Conservation (phyloP, 202 grass and related monocot genomes). For the Miscanthus sacchariflorus region DNA sequence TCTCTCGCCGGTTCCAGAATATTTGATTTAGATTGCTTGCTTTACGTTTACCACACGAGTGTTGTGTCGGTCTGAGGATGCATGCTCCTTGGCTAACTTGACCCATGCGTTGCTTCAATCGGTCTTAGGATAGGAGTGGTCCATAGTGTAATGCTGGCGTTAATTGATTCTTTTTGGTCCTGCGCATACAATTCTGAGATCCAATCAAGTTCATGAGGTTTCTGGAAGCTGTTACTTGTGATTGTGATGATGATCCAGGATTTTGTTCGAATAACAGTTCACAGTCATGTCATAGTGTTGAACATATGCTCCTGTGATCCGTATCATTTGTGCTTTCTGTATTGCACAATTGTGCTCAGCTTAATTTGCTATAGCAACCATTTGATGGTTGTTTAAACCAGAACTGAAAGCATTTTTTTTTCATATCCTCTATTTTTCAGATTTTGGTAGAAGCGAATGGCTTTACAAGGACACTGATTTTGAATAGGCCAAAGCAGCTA, state of each 20-base stretch:
- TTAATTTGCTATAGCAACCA: background rate
- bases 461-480: conserved; percentile 71
- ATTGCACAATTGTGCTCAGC: background rate
- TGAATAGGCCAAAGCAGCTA: conserved; percentile 90
- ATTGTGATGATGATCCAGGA: background rate
- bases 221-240: background rate
- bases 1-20: background rate
- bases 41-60: background rate
- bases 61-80: background rate
- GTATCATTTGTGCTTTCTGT: conserved; percentile 14
- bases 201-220: background rate
- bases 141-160: background rate
- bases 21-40: background rate
- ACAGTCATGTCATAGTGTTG: background rate
- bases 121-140: background rate
- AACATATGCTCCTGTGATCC: background rate
- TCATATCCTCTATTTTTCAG: conserved; percentile 42
- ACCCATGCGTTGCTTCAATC: background rate
- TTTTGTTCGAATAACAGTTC: background rate
- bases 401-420: background rate
- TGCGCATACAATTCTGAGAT: background rate
- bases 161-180: background rate
- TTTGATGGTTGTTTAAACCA: conserved; percentile 20
- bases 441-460: conserved; percentile 85
- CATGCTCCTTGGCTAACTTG: background rate